Conservation (phyloP, 306 rosid species). For the Malus sylvestris region DNA sequence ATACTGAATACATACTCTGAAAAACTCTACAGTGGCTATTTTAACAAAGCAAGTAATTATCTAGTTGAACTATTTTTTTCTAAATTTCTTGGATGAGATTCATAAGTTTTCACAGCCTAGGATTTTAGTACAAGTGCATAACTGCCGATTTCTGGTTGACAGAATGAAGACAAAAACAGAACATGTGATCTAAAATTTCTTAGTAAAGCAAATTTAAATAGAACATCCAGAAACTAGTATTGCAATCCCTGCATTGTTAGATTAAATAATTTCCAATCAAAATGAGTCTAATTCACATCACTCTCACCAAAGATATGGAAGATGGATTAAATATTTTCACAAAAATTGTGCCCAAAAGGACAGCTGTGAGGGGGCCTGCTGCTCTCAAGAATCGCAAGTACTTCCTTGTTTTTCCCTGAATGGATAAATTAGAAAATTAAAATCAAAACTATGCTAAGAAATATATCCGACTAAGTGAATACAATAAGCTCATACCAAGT, state of each 20-base stretch:
- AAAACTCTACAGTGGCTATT: neutral
- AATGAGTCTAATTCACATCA: slow-evolving; percentile 17
- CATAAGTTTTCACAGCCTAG: neutral
- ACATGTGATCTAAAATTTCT: neutral
- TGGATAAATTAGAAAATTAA: slow-evolving; percentile 20
- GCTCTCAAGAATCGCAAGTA: slow-evolving; percentile 81
- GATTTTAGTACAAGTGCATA: neutral
- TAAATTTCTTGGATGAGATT: neutral
- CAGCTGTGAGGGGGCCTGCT: slow-evolving; percentile 90
- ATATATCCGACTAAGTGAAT: slow-evolving; percentile 15
- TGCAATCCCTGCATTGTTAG: neutral
- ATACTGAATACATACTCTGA: neutral
- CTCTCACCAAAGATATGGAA: slow-evolving; percentile 79
- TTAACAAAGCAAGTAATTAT: neutral
- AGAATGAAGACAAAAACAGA: neutral
- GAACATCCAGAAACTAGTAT: neutral
- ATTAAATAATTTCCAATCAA: slow-evolving; percentile 8
- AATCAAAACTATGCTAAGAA: slow-evolving; percentile 16
- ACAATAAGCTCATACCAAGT: slow-evolving; percentile 57
- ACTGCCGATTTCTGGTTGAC: slow-evolving; percentile 12
- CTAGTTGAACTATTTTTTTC: neutral
- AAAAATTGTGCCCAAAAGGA: slow-evolving; percentile 59
- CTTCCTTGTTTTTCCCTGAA: slow-evolving; percentile 89
- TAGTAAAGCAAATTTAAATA: neutral
- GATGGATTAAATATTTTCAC: slow-evolving; percentile 66